A percentile compares a stretch with the other conserved stretches of the same genome.
These are phyloP conservation scores for Globisporangium barbulae DNA, from an alignment of 352 stramenopile species.

Conservation along the genomic window DNA sequence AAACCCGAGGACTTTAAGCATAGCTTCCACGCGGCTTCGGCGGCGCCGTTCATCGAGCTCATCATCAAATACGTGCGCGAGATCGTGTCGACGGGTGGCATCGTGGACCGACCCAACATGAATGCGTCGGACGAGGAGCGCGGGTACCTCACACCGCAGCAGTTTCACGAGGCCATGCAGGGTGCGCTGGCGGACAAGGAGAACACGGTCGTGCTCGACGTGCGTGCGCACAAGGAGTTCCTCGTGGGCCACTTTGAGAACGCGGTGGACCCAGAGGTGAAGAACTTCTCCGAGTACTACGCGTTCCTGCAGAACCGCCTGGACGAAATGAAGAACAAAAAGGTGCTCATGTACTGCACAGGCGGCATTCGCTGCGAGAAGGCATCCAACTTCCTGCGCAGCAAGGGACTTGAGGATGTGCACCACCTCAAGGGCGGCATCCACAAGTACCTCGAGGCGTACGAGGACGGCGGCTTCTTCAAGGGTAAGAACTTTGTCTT, in stretches of 20 bases:
- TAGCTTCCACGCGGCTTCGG: slow-evolving; percentile 34
- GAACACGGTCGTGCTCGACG: slow-evolving; percentile 50
- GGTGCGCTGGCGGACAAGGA: slow-evolving; percentile 41
- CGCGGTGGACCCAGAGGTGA: slow-evolving; percentile 59
- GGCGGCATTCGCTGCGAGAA: slow-evolving; percentile 78
- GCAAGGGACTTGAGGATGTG: slow-evolving; percentile 49
- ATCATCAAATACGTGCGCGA: slow-evolving; percentile 78
- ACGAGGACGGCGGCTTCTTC: slow-evolving; percentile 59
- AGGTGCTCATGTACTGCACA: slow-evolving; percentile 80
- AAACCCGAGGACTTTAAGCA: slow-evolving; percentile 73
- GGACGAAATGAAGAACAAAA: slow-evolving; percentile 65
- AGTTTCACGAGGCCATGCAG: slow-evolving; percentile 71
- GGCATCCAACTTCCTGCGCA: slow-evolving; percentile 64
- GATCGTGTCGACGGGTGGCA: slow-evolving; percentile 63
- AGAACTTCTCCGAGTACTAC: slow-evolving; percentile 80
- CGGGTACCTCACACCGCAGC: slow-evolving; percentile 68
- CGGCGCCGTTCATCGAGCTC: slow-evolving; percentile 54
- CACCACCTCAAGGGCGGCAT: slow-evolving; percentile 73
- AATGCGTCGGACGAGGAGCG: slow-evolving; percentile 50
- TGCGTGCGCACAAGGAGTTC: slow-evolving; percentile 63
- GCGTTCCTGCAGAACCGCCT: slow-evolving; percentile 55
- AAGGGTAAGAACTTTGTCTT: slow-evolving; percentile 82
- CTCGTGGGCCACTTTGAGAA: slow-evolving; percentile 71
- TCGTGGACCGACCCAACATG: slow-evolving; percentile 50
- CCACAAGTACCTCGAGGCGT: slow-evolving; percentile 72